A percentile compares a stretch with the other conserved stretches of the same genome.
Conservation (phyloP, 1,284 basidiomycete species). For the Rhodotorula sp. region DNA sequence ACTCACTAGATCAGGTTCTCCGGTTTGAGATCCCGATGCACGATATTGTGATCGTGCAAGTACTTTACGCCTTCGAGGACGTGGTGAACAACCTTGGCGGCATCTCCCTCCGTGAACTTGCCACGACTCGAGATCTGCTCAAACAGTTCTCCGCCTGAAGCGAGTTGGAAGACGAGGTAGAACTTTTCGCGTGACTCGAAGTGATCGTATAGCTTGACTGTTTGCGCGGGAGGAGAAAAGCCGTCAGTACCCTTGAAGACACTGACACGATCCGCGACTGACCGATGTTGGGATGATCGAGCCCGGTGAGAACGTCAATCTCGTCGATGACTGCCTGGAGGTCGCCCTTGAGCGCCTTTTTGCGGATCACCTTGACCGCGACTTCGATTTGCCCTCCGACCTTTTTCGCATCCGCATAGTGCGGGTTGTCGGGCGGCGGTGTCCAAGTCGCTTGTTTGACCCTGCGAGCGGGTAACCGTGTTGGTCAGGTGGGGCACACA, state of each 20-base stretch:
- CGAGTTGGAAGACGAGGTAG: slow-evolving; percentile 87
- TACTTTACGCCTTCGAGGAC: slow-evolving; percentile 48
- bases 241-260: not conserved
- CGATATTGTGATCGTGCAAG: slow-evolving; percentile 65
- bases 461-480: not conserved
- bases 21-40: slow-evolving; percentile 62
- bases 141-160: slow-evolving; percentile 72
- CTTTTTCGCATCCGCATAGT: slow-evolving; percentile 14
- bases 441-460: slow-evolving; percentile 39
- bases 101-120: slow-evolving; percentile 86
- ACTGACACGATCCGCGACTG: not conserved
- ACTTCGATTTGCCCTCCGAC: slow-evolving; percentile 33
- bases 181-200: slow-evolving; percentile 89
- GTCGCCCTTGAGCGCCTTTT: slow-evolving; percentile 37
- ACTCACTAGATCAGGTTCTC: slow-evolving; percentile 41
- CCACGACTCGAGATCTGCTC: slow-evolving; percentile 75
- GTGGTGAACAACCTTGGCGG: slow-evolving; percentile 66
- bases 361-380: slow-evolving; percentile 38
- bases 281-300: slow-evolving; percentile 82
- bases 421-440: slow-evolving; percentile 11
- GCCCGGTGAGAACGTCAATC: slow-evolving; percentile 80
- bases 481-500: not conserved
- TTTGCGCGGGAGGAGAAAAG: not conserved
- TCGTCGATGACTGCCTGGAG: slow-evolving; percentile 53
- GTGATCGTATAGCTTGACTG: slow-evolving; percentile 88